These are phyloP conservation scores for Arachnopeziza araneosa DNA, from an alignment of 2,329 filamentous ascomycete species.

Conservation along the genomic window DNA sequence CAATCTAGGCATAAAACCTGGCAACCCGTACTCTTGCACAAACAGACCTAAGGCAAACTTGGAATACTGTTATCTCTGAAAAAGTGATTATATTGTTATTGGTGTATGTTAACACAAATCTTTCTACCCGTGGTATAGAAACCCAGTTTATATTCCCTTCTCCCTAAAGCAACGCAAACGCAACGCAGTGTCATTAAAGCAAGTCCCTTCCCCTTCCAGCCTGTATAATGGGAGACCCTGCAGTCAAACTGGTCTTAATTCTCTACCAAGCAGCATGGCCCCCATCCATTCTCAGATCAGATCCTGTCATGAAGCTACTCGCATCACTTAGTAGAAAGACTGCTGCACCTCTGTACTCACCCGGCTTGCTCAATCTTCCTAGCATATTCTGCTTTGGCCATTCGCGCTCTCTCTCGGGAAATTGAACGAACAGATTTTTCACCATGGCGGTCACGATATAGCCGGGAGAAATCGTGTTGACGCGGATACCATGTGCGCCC, in stretches of 20 bases:
- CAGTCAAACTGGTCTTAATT: not conserved
- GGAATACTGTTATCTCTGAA: not conserved
- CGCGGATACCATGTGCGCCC: constrained; percentile 61
- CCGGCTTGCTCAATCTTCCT: constrained; percentile 57
- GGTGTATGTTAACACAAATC: not conserved
- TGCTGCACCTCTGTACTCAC: constrained; percentile 67
- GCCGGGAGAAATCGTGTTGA: constrained; percentile 76
- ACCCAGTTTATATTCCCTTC: not conserved
- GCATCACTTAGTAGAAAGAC: constrained; percentile 63
- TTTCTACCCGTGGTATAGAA: not conserved
- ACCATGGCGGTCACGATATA: constrained; percentile 84
- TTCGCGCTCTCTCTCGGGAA: constrained; percentile 58
- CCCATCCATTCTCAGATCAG: constrained; percentile 27
- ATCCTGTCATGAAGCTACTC: constrained; percentile 60
- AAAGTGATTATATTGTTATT: not conserved
- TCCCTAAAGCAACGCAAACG: not conserved
- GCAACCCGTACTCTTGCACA: not conserved
- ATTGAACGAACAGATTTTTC: constrained; percentile 68
- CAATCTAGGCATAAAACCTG: not conserved
- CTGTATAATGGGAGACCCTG: not conserved
- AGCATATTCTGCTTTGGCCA: constrained; percentile 90
- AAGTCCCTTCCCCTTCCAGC: not conserved
- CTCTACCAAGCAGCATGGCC: constrained; percentile 44
- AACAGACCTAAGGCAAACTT: not conserved
- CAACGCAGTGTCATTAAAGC: not conserved